A percentile compares a stretch with the other conserved stretches of the same genome.
phyloP scores from a whole-genome alignment of 345 rosid genomes.

The Populus tremula region DNA sequence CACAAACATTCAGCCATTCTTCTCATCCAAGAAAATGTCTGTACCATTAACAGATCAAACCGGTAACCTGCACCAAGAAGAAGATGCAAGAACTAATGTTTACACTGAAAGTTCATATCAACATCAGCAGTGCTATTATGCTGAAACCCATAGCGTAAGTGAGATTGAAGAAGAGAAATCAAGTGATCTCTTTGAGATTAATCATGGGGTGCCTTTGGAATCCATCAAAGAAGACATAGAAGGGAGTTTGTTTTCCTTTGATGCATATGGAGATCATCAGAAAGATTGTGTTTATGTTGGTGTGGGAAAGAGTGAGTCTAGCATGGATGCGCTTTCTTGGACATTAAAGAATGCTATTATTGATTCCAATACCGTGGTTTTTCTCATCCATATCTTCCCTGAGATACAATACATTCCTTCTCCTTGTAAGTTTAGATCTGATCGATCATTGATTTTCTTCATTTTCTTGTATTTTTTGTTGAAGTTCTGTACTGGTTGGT shows the following conservation, averaged over 20 bases:
- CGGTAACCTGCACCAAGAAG: neutral
- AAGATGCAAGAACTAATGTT: neutral
- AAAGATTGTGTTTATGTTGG: conserved; percentile 61
- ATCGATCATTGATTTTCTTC: neutral
- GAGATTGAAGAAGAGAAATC: conserved; percentile 37
- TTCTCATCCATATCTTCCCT: conserved; percentile 67
- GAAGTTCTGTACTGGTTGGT: neutral
- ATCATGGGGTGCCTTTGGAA: conserved; percentile 1
- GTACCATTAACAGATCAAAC: neutral
- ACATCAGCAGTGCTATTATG: neutral
- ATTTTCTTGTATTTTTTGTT: neutral
- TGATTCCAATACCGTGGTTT: conserved; percentile 30
- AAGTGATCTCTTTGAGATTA: conserved; percentile 34
- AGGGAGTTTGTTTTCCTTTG: conserved; percentile 38
- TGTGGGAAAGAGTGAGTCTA: conserved; percentile 73
- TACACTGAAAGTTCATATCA: neutral
- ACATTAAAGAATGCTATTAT: conserved; percentile 41
- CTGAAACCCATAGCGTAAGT: neutral
- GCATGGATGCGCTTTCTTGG: conserved; percentile 84
- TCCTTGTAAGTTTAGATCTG: conserved; percentile 42
- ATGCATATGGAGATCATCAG: conserved; percentile 3
- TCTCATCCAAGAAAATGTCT: conserved; percentile 3
- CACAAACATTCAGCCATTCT: neutral
- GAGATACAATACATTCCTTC: conserved; percentile 58
- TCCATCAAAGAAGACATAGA: conserved; percentile 32